phyloP scores from a whole-genome alignment of 768 basidiomycete genomes.

The Clitopilus passeckerianus region DNA sequence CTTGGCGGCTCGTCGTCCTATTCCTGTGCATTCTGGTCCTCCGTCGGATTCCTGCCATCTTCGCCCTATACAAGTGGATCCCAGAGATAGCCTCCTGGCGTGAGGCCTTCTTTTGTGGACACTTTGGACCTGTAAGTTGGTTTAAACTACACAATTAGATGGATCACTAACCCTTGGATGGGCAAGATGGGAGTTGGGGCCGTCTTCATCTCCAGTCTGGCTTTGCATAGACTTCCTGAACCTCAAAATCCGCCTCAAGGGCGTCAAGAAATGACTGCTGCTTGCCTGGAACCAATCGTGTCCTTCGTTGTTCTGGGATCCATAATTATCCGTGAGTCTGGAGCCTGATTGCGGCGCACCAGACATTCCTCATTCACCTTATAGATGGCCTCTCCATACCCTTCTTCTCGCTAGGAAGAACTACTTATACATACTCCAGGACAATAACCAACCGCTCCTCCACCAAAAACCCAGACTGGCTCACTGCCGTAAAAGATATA shows the following conservation, averaged over 20 bases:
- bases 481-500: not conserved
- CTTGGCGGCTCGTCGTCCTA: constrained; percentile 69
- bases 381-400: constrained; percentile 14
- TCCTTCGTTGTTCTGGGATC: constrained; percentile 85
- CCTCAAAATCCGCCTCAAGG: constrained; percentile 56
- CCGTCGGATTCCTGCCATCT: constrained; percentile 75
- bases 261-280: constrained; percentile 71
- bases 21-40: constrained; percentile 65
- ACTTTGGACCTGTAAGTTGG: constrained; percentile 58
- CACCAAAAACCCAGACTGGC: not conserved
- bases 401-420: constrained; percentile 13
- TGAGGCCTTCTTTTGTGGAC: constrained; percentile 88
- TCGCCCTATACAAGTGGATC: constrained; percentile 76
- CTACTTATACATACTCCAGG: constrained; percentile 9
- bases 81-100: constrained; percentile 83
- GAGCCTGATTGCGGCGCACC: not conserved
- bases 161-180: not conserved
- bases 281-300: constrained; percentile 75
- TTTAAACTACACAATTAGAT: not conserved
- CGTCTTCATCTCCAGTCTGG: constrained; percentile 80
- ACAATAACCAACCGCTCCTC: constrained; percentile 6
- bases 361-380: not conserved
- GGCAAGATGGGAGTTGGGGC: constrained; percentile 86
- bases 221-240: constrained; percentile 53
- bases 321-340: constrained; percentile 71